Conservation (phyloP, 139 green algal species). For the Tetraselmis striata region DNA sequence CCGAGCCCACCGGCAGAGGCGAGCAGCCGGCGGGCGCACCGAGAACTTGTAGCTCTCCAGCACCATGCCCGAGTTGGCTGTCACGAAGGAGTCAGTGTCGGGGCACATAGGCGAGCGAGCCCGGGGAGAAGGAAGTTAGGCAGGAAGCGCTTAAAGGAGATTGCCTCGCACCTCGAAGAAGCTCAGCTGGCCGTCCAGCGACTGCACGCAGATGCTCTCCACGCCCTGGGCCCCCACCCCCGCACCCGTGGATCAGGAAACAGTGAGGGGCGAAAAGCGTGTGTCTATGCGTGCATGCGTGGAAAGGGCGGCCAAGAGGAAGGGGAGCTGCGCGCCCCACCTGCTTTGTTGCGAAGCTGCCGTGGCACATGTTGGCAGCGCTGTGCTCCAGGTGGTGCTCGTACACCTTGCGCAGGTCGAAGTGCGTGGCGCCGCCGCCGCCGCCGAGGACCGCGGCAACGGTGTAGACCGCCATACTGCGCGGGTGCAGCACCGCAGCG, state of each 20-base stretch:
- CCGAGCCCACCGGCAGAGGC: too few species aligned
- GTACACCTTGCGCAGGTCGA: constrained; percentile 30
- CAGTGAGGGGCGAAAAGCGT: too few species aligned
- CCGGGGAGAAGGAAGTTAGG: constrained; percentile 53
- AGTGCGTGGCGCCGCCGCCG: background rate
- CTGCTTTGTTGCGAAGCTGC: constrained; percentile 26
- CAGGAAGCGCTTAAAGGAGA: constrained; percentile 35
- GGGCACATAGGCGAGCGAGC: constrained; percentile 27
- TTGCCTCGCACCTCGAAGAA: constrained; percentile 49
- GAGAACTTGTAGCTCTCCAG: constrained; percentile 38
- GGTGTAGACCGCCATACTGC: constrained; percentile 46
- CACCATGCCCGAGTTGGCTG: constrained; percentile 26
- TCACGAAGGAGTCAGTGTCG: constrained; percentile 48
- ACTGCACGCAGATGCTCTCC: constrained; percentile 59
- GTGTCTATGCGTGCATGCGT: too few species aligned
- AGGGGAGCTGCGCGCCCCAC: too few species aligned
- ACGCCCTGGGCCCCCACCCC: too few species aligned
- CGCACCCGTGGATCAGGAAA: too few species aligned
- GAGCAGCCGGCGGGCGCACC: too few species aligned
- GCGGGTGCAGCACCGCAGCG: constrained; percentile 52
- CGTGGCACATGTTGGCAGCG: constrained; percentile 49
- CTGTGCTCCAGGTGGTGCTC: constrained; percentile 59
- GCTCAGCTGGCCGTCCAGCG: constrained; percentile 55
- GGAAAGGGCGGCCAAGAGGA: too few species aligned
- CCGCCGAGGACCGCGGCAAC: constrained; percentile 3